Conservation (phyloP, 139 green algal species). For the Pleodorina starrii region DNA sequence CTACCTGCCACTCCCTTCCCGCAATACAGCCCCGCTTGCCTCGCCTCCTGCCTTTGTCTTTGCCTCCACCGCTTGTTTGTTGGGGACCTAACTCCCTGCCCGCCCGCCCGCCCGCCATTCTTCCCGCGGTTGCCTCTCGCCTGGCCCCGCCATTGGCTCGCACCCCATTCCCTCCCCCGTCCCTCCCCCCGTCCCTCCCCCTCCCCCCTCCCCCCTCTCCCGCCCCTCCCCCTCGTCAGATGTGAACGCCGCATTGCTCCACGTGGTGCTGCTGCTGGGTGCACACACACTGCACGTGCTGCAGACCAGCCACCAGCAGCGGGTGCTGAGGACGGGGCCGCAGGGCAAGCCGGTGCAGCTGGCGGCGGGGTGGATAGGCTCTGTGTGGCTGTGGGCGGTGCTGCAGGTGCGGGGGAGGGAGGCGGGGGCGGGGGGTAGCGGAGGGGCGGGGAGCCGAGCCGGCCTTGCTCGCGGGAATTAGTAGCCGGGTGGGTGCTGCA, state of each 20-base stretch:
- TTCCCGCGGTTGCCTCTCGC: too few species aligned
- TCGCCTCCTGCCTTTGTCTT: too few species aligned
- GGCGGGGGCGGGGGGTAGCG: not conserved
- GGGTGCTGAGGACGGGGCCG: slow-evolving; percentile 45
- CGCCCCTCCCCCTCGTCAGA: slow-evolving; percentile 58
- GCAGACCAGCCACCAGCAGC: slow-evolving; percentile 47
- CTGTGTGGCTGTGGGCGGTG: slow-evolving; percentile 51
- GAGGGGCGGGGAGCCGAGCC: not conserved
- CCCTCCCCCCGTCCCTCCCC: not conserved
- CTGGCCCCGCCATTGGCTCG: too few species aligned
- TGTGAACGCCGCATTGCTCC: slow-evolving; percentile 63
- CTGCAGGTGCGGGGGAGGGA: slow-evolving; percentile 30
- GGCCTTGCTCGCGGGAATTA: too few species aligned
- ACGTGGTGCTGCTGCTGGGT: slow-evolving; percentile 69
- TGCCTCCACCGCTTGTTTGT: too few species aligned
- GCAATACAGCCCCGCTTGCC: too few species aligned
- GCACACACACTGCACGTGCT: slow-evolving; percentile 69
- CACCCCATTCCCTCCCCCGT: not conserved
- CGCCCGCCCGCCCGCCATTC: too few species aligned
- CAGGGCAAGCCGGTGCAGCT: slow-evolving; percentile 45
- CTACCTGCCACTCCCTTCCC: too few species aligned
- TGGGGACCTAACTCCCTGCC: too few species aligned
- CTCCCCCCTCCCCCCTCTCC: not conserved
- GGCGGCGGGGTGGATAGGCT: slow-evolving; percentile 28
- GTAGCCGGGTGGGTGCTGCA: too few species aligned